phyloP scores from a whole-genome alignment of 2,329 filamentous ascomycete species.

The Chalaropsis ovoidea region DNA sequence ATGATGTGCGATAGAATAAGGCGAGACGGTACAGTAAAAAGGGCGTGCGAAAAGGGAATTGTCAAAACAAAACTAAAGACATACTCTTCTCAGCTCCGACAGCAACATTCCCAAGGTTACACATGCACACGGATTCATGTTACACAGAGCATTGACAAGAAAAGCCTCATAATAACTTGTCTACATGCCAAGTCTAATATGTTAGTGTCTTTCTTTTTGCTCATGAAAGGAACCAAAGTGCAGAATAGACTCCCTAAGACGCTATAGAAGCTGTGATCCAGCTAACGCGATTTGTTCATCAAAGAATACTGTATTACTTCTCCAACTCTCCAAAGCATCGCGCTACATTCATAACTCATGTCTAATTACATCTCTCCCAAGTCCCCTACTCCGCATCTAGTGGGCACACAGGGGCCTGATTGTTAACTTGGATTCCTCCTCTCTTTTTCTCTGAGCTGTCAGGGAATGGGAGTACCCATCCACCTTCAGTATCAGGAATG shows the following conservation, averaged over 20 bases:
- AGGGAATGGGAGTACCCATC: conserved; percentile 74
- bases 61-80: background rate
- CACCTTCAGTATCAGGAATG: conserved; percentile 70
- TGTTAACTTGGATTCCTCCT: conserved; percentile 78
- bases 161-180: too few species aligned
- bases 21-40: too few species aligned
- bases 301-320: background rate
- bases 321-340: background rate
- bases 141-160: background rate
- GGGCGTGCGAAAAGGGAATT: too few species aligned
- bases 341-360: background rate
- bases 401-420: conserved; percentile 62
- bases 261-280: too few species aligned
- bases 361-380: background rate
- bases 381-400: conserved; percentile 60
- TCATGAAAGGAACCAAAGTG: too few species aligned
- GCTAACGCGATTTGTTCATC: background rate
- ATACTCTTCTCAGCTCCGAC: too few species aligned
- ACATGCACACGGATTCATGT: background rate
- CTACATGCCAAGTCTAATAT: too few species aligned
- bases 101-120: background rate
- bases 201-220: too few species aligned
- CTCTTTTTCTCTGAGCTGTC: conserved; percentile 78
- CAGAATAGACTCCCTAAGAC: too few species aligned
- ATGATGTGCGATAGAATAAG: too few species aligned